Base-by-base conservation (phyloP, 225 moss, liverwort and hornwort species). In the Physcomitrium patens region DNA sequence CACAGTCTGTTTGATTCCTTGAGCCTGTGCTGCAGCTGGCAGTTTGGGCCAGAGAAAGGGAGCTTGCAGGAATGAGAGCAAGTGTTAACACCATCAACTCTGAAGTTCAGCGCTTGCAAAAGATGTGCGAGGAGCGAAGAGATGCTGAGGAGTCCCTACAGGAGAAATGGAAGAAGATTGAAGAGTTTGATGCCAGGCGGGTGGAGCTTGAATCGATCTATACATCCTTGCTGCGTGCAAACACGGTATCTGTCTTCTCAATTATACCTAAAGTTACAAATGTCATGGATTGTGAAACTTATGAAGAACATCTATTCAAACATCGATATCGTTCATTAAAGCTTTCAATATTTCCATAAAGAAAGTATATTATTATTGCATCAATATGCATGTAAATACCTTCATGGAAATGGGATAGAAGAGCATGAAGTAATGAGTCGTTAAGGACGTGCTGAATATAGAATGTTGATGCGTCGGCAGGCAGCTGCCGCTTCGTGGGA, bases 141-240 rank as follows among this genome's bases (percentile, higher is more conserved):
- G 95, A 95, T 51, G 99, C 99, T 14, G 94, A 95, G 77, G 93
- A 95, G 70, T 91, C 91, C 57, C 77, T 99, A 60, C 90, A 93
- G 70, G 87, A 89, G 72, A 99, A 95, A 74, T 99, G 99, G 99
- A 93, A 89, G 71, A 95, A 92, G 76, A 99, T 99, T 48, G 99
- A 99, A 78, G 99, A 99, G 72, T 99, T 99, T 59, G 90, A 94
- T 76, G 90, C 93, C 49, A 88, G 99, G 54, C 93, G 99, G 20
- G 79, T 91, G 42, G 99, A 99, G 77, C 85, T 99, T 60, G 99
- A 99, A 72, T 86, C 86, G 20, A 82, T 93, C 41, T 99, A 95
- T 68, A 88, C 91, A 52, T 89, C 93, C 43, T 86, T 99, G 67
- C 71, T 99, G 73, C 93, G 91, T 69, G 93, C 95, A 24, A 99